A percentile compares a stretch with the other conserved stretches of the same genome.
phyloP scores from a whole-genome alignment of 208 protist genomes.

The Trypanosomatidae sp. region DNA sequence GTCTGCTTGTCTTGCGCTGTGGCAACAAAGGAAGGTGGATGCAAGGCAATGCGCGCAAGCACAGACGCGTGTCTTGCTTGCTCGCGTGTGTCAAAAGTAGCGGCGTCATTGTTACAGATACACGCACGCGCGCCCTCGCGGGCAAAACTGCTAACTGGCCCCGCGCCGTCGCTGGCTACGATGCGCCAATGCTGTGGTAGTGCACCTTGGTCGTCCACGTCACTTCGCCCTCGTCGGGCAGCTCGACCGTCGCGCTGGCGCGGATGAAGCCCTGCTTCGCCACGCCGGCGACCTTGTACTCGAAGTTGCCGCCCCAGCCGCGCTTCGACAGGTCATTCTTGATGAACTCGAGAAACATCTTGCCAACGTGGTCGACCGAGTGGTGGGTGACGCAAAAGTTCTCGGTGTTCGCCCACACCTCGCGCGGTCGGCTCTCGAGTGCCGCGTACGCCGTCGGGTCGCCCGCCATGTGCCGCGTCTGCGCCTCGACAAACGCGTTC shows the following conservation, averaged over 20 bases:
- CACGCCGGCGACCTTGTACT: conserved; percentile 70
- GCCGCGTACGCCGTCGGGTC: conserved; percentile 10
- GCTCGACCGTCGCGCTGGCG: conserved; percentile 37
- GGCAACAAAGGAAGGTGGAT: too few species aligned
- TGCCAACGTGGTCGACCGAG: conserved; percentile 67
- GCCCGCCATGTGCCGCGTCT: conserved; percentile 14
- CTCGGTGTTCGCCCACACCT: conserved; percentile 57
- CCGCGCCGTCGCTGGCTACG: background rate
- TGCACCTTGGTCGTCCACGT: conserved; percentile 49
- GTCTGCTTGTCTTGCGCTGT: too few species aligned
- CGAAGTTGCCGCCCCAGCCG: conserved; percentile 73
- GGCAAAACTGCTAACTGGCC: too few species aligned
- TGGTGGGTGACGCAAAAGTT: conserved; percentile 37
- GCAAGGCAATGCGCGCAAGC: too few species aligned
- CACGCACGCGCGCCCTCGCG: too few species aligned
- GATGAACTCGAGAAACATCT: conserved; percentile 75
- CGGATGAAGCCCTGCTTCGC: conserved; percentile 60
- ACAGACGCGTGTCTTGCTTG: too few species aligned
- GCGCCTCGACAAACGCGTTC: conserved; percentile 37
- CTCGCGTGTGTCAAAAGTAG: too few species aligned
- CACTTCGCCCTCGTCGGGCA: conserved; percentile 19
- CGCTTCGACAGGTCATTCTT: conserved; percentile 43
- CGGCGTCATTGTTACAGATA: too few species aligned
- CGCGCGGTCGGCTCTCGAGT: conserved; percentile 13
- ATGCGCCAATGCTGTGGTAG: conserved; percentile 27